phyloP scores from a whole-genome alignment of 495 filamentous ascomycete species.

The Eremomyces bilateralis region DNA sequence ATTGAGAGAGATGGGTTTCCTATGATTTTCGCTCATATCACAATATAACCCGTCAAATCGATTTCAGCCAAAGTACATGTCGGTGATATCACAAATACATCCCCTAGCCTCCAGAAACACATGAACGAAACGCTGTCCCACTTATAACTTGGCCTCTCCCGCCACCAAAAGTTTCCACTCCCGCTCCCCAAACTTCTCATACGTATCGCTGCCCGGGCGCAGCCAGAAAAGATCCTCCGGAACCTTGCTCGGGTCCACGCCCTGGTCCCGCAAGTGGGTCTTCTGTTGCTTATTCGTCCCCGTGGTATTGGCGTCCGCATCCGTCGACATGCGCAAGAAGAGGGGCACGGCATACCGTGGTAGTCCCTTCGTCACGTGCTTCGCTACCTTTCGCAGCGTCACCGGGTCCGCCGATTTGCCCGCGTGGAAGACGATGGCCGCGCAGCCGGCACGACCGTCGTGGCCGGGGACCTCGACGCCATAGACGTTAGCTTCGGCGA shows the following conservation, averaged over 20 bases:
- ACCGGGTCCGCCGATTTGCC: not conserved
- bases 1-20: no score
- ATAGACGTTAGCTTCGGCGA: conserved; percentile 74
- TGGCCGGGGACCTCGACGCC: conserved; percentile 64
- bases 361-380: conserved; percentile 30
- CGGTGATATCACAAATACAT: no score
- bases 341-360: conserved; percentile 59
- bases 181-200: conserved; percentile 38
- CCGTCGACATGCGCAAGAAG: conserved; percentile 53
- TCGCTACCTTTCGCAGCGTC: conserved; percentile 3
- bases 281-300: conserved; percentile 37
- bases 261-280: conserved; percentile 42
- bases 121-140: no score
- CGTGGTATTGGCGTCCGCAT: conserved; percentile 22
- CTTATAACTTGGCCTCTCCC: conserved; percentile 47
- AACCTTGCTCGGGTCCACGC: conserved; percentile 39
- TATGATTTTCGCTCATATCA: no score
- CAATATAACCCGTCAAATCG: no score
- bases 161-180: conserved; percentile 48
- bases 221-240: conserved; percentile 51
- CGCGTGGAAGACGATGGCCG: conserved; percentile 25
- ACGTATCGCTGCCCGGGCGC: conserved; percentile 24
- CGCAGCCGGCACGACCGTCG: conserved; percentile 75
- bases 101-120: no score
- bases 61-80: no score